phyloP scores from a whole-genome alignment of 345 rosid species.

The Bretschneidera sinensis region DNA sequence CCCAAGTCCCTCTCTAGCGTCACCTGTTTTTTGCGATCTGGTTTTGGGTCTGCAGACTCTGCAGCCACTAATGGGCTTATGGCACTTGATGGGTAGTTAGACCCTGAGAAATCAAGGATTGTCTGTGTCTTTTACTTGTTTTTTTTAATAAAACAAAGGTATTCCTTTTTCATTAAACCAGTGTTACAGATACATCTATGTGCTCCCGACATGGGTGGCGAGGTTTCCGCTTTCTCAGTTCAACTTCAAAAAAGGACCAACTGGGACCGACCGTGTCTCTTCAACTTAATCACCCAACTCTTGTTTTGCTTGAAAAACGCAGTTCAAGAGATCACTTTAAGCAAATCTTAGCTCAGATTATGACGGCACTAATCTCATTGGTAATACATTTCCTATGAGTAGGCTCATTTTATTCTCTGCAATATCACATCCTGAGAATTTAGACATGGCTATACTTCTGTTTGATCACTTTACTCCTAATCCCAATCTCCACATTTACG shows the following conservation, averaged over 20 bases:
- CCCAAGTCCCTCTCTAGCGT: too few relatives aligned
- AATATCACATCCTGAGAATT: slow-evolving; percentile 39
- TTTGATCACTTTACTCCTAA: slow-evolving; percentile 38
- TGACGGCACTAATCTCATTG: slow-evolving; percentile 44
- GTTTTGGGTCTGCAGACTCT: too few relatives aligned
- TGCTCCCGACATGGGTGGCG: slow-evolving; percentile 11
- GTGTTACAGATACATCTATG: too few relatives aligned
- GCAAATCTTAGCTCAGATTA: slow-evolving; percentile 44
- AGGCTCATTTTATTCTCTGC: slow-evolving; percentile 48
- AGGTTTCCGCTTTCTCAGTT: slow-evolving; percentile 29
- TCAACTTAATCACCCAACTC: slow-evolving; percentile 39
- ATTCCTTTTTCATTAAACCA: too few relatives aligned
- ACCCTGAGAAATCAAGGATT: too few relatives aligned
- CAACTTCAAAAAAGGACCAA: slow-evolving; percentile 19
- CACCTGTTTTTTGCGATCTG: too few relatives aligned
- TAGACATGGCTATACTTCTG: slow-evolving; percentile 38
- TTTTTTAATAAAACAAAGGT: too few relatives aligned
- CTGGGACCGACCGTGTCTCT: slow-evolving; percentile 49
- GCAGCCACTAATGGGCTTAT: too few relatives aligned
- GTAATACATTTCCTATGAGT: slow-evolving; percentile 56
- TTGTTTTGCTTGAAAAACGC: slow-evolving; percentile 46
- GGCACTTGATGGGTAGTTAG: too few relatives aligned
- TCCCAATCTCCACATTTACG: slow-evolving; percentile 45
- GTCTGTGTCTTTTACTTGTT: too few relatives aligned
- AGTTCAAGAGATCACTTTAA: slow-evolving; percentile 38